Evolutionary conservation across 768 basidiomycete species (phyloP), one percentile per base, ranked within the genome.

Genomic region (Lyophyllum shimeji): DNA sequence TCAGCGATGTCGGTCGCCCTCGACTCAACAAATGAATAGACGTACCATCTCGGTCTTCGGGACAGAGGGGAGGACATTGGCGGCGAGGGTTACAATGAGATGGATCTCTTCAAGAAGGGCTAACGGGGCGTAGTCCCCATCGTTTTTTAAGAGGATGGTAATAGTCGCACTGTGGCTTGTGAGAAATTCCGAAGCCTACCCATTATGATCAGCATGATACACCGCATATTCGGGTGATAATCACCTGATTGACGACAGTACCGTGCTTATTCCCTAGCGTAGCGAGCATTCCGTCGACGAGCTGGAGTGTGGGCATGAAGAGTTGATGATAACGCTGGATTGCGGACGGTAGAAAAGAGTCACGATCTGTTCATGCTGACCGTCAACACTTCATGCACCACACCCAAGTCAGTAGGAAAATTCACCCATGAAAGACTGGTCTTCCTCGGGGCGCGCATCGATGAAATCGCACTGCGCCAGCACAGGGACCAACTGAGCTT

Each of bases 301-400:
- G 78, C 68, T 97, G 94, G 40, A 98, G 68, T 4, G 89, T 86
- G 0, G 93, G 95, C 73, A 94, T 83, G 62, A 97, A 80, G 0
- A 97, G 71, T 64, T 97, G 95, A 63, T 97, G 94, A 67, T 97
- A 95, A 33, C 96, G 84, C 52, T 91, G 87, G 18, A 93, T 82
- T 1, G 90, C 90, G 0, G 90, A 88, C 4, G 93, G 93, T 11
- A 95, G 76, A 78, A 95, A 95, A n/a, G 85, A 82, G 61, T 93
- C 88, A 39, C 84, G 82, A 62, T 94, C 93, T 95, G 40, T 27
- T 20, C 21, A 57, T 59, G 13, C 53, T 24, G 57, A 9, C 58
- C n/a, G 31, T 60, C 33, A 51, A 17, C 54, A 51, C 27, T 31
- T 33, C 11, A 21, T 47, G 31, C 5, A 21, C 4, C 21, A 9